Conservation (phyloP, 805 yeast genomes). For the Myxozyma kluyveri region DNA sequence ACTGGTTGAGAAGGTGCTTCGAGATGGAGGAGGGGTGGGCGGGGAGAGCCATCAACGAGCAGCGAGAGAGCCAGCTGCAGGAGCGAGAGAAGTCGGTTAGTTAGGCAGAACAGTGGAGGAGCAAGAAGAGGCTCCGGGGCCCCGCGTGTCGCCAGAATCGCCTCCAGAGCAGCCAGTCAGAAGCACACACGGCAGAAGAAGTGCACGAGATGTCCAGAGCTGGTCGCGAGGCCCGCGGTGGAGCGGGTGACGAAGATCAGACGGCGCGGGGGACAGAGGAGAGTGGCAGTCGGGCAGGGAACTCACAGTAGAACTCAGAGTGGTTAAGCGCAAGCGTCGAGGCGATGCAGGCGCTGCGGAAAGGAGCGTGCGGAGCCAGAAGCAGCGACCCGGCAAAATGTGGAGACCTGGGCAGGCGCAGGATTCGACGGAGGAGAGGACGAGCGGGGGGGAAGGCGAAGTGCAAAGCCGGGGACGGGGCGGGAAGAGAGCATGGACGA, state of each 20-base stretch:
- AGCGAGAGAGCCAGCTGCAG: not conserved
- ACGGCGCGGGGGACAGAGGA: not conserved
- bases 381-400: too few relatives aligned
- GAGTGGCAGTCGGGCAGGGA: too few relatives aligned
- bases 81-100: not conserved
- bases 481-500: not conserved
- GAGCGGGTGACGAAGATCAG: not conserved
- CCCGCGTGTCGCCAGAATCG: not conserved
- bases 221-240: not conserved
- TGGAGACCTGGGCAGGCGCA: too few relatives aligned
- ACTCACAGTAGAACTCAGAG: too few relatives aligned
- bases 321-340: too few relatives aligned
- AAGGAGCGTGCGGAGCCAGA: too few relatives aligned
- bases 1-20: slow-evolving; percentile 11
- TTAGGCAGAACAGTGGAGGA: not conserved
- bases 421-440: not conserved
- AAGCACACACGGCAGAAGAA: not conserved
- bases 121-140: slow-evolving; percentile 1
- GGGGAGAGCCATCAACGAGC: slow-evolving; percentile 21
- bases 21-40: slow-evolving; percentile 17
- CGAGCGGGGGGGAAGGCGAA: slow-evolving; percentile 4
- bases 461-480: not conserved
- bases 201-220: not conserved
- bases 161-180: not conserved
- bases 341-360: too few relatives aligned